A percentile compares a stretch with the other conserved stretches of the same genome.
Conservation (phyloP, 148 eudicot genomes). For the Cornus kousa region DNA sequence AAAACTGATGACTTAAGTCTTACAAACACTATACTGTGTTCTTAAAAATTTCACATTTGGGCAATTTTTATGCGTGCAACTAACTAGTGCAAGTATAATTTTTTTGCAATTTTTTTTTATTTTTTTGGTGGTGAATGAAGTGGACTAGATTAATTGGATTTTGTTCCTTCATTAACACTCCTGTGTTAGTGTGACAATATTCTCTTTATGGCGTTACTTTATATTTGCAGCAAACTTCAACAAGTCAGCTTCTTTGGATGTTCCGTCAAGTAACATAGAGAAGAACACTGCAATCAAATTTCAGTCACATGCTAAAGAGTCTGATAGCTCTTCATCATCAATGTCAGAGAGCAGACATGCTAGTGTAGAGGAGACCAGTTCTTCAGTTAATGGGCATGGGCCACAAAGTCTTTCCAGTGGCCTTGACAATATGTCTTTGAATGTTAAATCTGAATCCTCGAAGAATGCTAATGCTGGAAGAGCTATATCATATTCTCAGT, state of each 20-base stretch:
- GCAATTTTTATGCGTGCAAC: neutral
- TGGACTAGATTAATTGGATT: neutral
- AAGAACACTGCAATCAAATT: slow-evolving; percentile 29
- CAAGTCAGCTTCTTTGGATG: slow-evolving; percentile 26
- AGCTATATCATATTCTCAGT: slow-evolving; percentile 35
- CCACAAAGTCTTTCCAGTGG: slow-evolving; percentile 31
- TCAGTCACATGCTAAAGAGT: slow-evolving; percentile 34
- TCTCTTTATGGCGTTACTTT: neutral
- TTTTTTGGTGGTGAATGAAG: neutral
- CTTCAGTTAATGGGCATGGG: slow-evolving; percentile 30
- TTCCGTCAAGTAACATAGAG: slow-evolving; percentile 25
- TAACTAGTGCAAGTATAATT: neutral
- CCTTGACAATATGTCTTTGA: slow-evolving; percentile 38
- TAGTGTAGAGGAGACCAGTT: slow-evolving; percentile 26
- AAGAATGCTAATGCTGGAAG: slow-evolving; percentile 37
- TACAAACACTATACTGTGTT: neutral
- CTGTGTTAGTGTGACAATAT: neutral
- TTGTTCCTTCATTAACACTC: no score
- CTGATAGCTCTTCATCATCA: slow-evolving; percentile 29
- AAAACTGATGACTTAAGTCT: no score
- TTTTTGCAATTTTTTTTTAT: neutral
- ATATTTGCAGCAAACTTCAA: slow-evolving; percentile 18
- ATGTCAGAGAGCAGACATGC: slow-evolving; percentile 21
- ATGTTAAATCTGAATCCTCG: slow-evolving; percentile 42
- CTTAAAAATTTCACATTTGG: neutral